Evolutionary conservation across 2,329 filamentous ascomycete species (phyloP).

Genomic region (Zalaria sp.): DNA sequence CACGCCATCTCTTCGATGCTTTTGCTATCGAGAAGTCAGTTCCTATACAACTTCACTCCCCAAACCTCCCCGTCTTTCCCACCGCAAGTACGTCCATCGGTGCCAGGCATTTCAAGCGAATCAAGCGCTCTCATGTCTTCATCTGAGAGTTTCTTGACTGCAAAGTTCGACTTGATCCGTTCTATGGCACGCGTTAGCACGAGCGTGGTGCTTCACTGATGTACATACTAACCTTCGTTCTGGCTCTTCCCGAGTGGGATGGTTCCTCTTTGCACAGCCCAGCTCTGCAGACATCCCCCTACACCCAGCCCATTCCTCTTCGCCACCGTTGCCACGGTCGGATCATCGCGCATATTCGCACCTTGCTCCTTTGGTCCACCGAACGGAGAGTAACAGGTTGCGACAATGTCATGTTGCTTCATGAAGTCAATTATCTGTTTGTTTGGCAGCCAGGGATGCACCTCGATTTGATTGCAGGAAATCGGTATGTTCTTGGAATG

Average conservation of each 20-base stretch:
- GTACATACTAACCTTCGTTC: neutral
- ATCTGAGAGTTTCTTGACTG: constrained; percentile 18
- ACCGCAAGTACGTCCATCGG: constrained; percentile 13
- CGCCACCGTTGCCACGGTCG: constrained; percentile 49
- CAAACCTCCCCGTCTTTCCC: constrained; percentile 5
- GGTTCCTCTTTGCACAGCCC: constrained; percentile 40
- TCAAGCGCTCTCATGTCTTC: constrained; percentile 24
- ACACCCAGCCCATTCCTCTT: constrained; percentile 47
- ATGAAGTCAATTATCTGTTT: constrained; percentile 8
- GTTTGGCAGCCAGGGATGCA: constrained; percentile 11
- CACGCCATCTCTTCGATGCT: neutral
- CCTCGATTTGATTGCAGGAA: constrained; percentile 16
- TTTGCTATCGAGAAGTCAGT: constrained; percentile 1
- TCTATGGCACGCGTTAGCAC: constrained; percentile 14
- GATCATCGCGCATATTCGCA: constrained; percentile 34
- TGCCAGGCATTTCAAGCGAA: constrained; percentile 19
- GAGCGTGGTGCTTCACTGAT: constrained; percentile 22
- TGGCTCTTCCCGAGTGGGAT: constrained; percentile 39
- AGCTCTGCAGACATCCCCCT: constrained; percentile 39
- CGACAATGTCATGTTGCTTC: constrained; percentile 11
- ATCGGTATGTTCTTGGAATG: constrained; percentile 11
- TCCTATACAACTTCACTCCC: constrained; percentile 11
- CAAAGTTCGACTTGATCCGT: constrained; percentile 25
- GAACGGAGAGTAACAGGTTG: constrained; percentile 16
- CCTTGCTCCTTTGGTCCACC: constrained; percentile 14